Conservation (phyloP, 805 yeast species). For the Scheffersomyces amazonensis region DNA sequence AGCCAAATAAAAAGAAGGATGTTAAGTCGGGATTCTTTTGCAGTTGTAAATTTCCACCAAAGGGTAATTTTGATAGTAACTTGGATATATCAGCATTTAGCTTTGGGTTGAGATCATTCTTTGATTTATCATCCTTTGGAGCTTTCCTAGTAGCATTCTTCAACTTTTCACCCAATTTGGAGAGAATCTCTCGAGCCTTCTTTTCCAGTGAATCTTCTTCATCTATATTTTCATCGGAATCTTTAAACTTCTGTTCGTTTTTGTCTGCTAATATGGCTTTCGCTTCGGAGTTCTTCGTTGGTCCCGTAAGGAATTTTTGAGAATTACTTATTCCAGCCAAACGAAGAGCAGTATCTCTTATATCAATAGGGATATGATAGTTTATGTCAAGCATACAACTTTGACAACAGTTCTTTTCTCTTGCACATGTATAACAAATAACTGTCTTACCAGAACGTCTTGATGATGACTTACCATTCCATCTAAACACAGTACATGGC, state of each 20-base stretch:
- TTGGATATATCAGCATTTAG: conserved; percentile 37
- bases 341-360: conserved; percentile 77
- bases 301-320: conserved; percentile 12
- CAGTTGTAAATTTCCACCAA: conserved; percentile 52
- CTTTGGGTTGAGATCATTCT: background rate
- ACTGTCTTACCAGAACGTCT: conserved; percentile 56
- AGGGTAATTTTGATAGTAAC: conserved; percentile 60
- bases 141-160: conserved; percentile 3
- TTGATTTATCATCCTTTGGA: conserved; percentile 4
- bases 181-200: conserved; percentile 50
- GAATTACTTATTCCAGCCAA: conserved; percentile 52
- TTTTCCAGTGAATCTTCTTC: conserved; percentile 14
- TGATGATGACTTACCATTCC: conserved; percentile 50
- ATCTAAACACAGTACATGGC: conserved; percentile 77
- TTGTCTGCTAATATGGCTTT: conserved; percentile 43
- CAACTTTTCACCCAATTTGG: conserved; percentile 41
- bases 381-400: conserved; percentile 79
- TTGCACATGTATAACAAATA: conserved; percentile 78
- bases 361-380: conserved; percentile 73
- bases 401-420: conserved; percentile 82
- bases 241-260: conserved; percentile 49
- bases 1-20: conserved; percentile 74
- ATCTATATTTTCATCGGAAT: conserved; percentile 7
- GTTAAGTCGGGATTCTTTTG: conserved; percentile 42
- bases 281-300: conserved; percentile 27